Base-by-base conservation (phyloP, 2,329 filamentous ascomycete species). In the Pseudocercospora pini-densiflorae region DNA sequence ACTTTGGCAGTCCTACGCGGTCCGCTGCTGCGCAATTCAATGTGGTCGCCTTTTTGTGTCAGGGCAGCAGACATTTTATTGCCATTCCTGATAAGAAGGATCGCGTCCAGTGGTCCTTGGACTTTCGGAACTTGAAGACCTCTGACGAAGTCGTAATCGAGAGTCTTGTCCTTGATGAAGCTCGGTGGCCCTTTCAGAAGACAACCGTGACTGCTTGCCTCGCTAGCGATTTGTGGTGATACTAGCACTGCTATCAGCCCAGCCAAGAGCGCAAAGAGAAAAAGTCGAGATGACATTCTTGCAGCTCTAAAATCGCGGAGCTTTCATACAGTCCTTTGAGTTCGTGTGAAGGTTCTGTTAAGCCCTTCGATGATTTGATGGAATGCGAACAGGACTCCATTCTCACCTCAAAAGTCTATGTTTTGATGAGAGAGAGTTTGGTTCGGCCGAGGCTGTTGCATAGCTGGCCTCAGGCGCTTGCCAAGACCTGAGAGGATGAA, bases 131-230 rank as follows among this genome's bases (percentile, higher is more conserved):
- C 29, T 14, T 55, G 63, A 40, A 62, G 29, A n/a, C 45, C 60
- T 21, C 62, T 61, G 23, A 68, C 51, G 63, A 63, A 62, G 23
- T 55, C 47, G 55, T 62, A 65, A 29, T 67, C 64, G 24, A 69
- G 55, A 14, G 55, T 23, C 36, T 68, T 66, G 40, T 63, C 61
- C 19, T 59, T 51, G 2, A 59, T 43, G 33, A 62, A 64, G n/a
- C 14, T 12, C 4, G 61, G 61, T 16, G 59, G 54, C n/a, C 64
- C 64, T 12, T 54, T 47, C 33, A 64, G 29, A 19, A 66, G 33
- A 10, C 51, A 58, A 29, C 29, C 21, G n/a, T 64, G 19, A 1
- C 45, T 62, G 6, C 45, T 24, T 45, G 49, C 27, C 21, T 61
- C 58, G 58, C 61, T 64, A 2, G 64, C 61, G 21, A 68, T 31